A percentile compares a stretch with the other conserved stretches of the same genome.
Conservation (phyloP, 202 grass and related monocot species). For the Panicum virgatum region DNA sequence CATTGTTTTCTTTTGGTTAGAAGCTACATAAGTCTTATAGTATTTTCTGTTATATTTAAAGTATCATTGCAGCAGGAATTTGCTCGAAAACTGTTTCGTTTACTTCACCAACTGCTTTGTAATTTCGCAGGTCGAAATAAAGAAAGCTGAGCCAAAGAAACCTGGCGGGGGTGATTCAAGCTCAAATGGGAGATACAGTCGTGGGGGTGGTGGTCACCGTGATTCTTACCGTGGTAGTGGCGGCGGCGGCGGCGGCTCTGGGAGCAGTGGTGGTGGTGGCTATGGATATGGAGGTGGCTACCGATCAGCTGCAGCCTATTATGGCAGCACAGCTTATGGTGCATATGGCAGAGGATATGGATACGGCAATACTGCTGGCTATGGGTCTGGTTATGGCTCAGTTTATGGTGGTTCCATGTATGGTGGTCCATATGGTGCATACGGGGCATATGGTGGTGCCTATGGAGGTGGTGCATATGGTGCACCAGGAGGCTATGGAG, state of each 20-base stretch:
- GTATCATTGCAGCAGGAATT: background rate
- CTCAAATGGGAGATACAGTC: conserved; percentile 54
- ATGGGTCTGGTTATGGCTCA: conserved; percentile 52
- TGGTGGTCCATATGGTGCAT: conserved; percentile 56
- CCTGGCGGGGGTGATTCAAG: conserved; percentile 61
- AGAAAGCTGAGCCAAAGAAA: conserved; percentile 98
- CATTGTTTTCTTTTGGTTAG: conserved; percentile 21
- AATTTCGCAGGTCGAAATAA: conserved; percentile 91
- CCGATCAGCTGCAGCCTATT: conserved; percentile 58
- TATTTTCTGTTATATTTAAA: background rate
- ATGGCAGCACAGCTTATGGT: conserved; percentile 67
- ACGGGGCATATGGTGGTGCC: conserved; percentile 48
- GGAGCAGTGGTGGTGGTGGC: conserved; percentile 36
- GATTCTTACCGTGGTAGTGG: conserved; percentile 47
- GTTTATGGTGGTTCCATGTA: conserved; percentile 68
- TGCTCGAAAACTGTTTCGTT: background rate
- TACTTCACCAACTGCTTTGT: conserved; percentile 8
- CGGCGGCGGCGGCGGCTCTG: conserved; percentile 26
- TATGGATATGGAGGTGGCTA: conserved; percentile 68
- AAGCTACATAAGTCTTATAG: background rate
- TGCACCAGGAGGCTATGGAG: conserved; percentile 54
- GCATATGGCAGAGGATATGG: conserved; percentile 66
- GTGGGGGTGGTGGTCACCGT: conserved; percentile 41
- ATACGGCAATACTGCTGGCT: conserved; percentile 59
- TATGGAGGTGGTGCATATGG: conserved; percentile 53